These are phyloP conservation scores for Globisporangium uncinulatum DNA, from an alignment of 352 stramenopile genomes.

Conservation along the genomic window DNA sequence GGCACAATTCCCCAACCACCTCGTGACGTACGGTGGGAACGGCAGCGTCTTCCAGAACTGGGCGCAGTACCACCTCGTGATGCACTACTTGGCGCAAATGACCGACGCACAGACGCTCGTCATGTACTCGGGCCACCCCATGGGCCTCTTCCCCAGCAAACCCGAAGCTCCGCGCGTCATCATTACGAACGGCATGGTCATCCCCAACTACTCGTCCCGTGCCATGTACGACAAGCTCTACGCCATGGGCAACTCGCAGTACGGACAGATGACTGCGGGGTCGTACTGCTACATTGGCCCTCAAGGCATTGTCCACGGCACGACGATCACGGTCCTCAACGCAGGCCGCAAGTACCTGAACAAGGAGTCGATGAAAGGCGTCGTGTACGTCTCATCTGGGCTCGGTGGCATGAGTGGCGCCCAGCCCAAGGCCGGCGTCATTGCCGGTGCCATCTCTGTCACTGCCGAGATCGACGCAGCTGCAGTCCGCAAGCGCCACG, in stretches of 20 bases:
- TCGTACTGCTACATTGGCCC: slow-evolving; percentile 91
- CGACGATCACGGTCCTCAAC: slow-evolving; percentile 88
- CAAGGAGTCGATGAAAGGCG: slow-evolving; percentile 58
- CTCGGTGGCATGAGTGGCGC: slow-evolving; percentile 86
- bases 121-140: slow-evolving; percentile 88
- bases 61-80: slow-evolving; percentile 84
- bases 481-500: slow-evolving; percentile 80
- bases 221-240: slow-evolving; percentile 88
- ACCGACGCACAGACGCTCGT: slow-evolving; percentile 86
- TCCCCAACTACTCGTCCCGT: slow-evolving; percentile 85
- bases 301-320: slow-evolving; percentile 88
- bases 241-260: slow-evolving; percentile 81
- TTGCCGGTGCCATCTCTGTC: slow-evolving; percentile 81
- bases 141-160: slow-evolving; percentile 80
- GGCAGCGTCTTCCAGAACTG: slow-evolving; percentile 89
- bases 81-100: slow-evolving; percentile 86
- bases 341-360: slow-evolving; percentile 84
- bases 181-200: slow-evolving; percentile 88
- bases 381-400: slow-evolving; percentile 84
- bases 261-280: slow-evolving; percentile 89
- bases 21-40: slow-evolving; percentile 89
- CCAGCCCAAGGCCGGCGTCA: slow-evolving; percentile 81
- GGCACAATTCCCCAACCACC: slow-evolving; percentile 84
- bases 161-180: slow-evolving; percentile 75
- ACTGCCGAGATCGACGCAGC: slow-evolving; percentile 77